These are phyloP conservation scores for Venturia effusa DNA, from an alignment of 2,329 filamentous ascomycete species.

Conservation along the genomic window DNA sequence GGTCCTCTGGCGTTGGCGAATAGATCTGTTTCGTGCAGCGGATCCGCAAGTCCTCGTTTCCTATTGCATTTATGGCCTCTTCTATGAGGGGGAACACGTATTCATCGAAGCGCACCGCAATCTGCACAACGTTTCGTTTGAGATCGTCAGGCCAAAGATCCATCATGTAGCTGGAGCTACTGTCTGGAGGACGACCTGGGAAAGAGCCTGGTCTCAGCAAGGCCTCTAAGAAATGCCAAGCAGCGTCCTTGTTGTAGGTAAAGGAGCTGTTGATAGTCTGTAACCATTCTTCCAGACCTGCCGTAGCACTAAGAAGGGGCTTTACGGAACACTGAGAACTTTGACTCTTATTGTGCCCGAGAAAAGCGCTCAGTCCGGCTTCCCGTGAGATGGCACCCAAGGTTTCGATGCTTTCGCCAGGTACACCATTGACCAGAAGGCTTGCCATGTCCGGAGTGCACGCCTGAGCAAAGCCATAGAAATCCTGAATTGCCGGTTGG, in stretches of 20 bases:
- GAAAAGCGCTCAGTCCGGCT: slow-evolving; percentile 42
- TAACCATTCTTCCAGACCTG: slow-evolving; percentile 31
- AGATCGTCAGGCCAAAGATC: slow-evolving; percentile 44
- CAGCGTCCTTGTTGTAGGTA: slow-evolving; percentile 40
- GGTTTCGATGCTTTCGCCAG: slow-evolving; percentile 39
- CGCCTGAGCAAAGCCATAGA: slow-evolving; percentile 6
- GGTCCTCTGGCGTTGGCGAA: slow-evolving; percentile 17
- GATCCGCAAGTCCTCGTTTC: slow-evolving; percentile 19
- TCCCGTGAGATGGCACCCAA: slow-evolving; percentile 38
- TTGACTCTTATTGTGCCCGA: slow-evolving; percentile 43
- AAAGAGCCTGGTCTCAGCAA: slow-evolving; percentile 35
- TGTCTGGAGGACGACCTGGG: neutral
- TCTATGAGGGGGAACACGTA: slow-evolving; percentile 35
- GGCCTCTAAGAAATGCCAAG: slow-evolving; percentile 42
- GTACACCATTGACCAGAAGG: slow-evolving; percentile 21
- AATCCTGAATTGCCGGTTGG: slow-evolving; percentile 9
- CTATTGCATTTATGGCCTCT: slow-evolving; percentile 14
- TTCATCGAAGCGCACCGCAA: slow-evolving; percentile 44
- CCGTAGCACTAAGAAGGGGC: slow-evolving; percentile 26
- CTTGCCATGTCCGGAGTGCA: slow-evolving; percentile 10
- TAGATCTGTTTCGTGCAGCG: neutral
- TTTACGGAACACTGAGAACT: slow-evolving; percentile 29
- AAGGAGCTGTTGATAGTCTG: slow-evolving; percentile 35
- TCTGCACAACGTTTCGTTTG: slow-evolving; percentile 42
- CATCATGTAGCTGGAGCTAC: slow-evolving; percentile 35